Conservation (phyloP, 2,329 filamentous ascomycete genomes). For the Cadophora malorum region DNA sequence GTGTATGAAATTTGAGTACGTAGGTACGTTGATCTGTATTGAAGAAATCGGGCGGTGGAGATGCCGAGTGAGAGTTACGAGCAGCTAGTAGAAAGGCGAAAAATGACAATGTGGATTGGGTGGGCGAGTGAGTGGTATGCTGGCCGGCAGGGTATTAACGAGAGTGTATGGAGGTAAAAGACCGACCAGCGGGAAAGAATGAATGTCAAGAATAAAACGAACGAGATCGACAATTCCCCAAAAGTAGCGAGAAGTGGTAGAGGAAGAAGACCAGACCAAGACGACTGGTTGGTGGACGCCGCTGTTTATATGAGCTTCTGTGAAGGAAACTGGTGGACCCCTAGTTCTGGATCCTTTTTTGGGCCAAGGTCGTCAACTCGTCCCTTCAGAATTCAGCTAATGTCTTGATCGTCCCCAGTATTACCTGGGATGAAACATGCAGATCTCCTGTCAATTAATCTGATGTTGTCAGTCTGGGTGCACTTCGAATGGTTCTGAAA, state of each 20-base stretch:
- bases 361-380: background rate
- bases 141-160: conserved; percentile 16
- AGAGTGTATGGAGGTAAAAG: conserved; percentile 15
- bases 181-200: conserved; percentile 27
- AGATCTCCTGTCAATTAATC: conserved; percentile 16
- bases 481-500: conserved; percentile 15
- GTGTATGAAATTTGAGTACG: background rate
- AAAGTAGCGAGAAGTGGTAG: conserved; percentile 7
- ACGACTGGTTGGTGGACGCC: background rate
- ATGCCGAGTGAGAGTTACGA: background rate
- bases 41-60: background rate
- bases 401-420: background rate
- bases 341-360: background rate
- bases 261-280: background rate
- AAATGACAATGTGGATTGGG: too few relatives aligned
- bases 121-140: conserved; percentile 1
- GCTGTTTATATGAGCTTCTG: conserved; percentile 7
- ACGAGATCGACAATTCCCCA: conserved; percentile 10
- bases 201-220: conserved; percentile 1
- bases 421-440: conserved; percentile 17
- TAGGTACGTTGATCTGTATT: too few relatives aligned
- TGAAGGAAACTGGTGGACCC: background rate
- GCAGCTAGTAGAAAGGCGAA: background rate
- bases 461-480: conserved; percentile 9
- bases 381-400: background rate